phyloP scores from a whole-genome alignment of 495 filamentous ascomycete genomes.

The Xeromyces bisporus region DNA sequence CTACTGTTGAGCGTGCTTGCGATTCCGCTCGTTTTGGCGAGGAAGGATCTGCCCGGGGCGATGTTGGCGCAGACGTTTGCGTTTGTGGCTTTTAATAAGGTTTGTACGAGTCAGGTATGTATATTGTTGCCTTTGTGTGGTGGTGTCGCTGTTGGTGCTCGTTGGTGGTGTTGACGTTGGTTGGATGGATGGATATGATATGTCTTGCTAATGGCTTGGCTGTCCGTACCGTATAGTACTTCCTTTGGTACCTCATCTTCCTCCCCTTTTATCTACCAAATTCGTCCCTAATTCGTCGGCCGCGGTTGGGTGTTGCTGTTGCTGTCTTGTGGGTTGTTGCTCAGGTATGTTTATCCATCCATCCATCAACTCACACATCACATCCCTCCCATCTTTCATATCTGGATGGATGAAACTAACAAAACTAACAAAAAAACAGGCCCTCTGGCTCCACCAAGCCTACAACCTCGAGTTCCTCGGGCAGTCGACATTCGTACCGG shows the following conservation, averaged over 20 bases:
- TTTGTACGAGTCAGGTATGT: slow-evolving; percentile 87
- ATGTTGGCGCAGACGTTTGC: slow-evolving; percentile 98
- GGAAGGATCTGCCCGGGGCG: slow-evolving; percentile 63
- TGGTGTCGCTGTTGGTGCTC: too few species aligned
- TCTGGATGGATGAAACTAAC: not conserved
- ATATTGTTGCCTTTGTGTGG: too few species aligned
- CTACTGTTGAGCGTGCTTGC: slow-evolving; percentile 56
- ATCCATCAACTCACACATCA: not conserved
- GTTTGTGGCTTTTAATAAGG: slow-evolving; percentile 96
- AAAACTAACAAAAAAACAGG: slow-evolving; percentile 24
- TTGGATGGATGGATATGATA: too few species aligned
- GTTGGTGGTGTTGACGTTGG: too few species aligned
- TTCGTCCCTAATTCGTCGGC: slow-evolving; percentile 49
- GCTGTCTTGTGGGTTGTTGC: slow-evolving; percentile 52
- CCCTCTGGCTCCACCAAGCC: slow-evolving; percentile 73
- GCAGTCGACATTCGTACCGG: slow-evolving; percentile 66
- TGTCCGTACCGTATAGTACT: slow-evolving; percentile 55
- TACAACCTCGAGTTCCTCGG: slow-evolving; percentile 82
- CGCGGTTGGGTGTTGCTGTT: slow-evolving; percentile 42
- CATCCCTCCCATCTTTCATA: too few species aligned
- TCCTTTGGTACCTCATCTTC: slow-evolving; percentile 92
- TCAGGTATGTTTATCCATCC: slow-evolving; percentile 28
- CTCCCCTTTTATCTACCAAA: slow-evolving; percentile 77
- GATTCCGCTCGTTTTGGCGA: slow-evolving; percentile 66
- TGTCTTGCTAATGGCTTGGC: too few species aligned